phyloP scores from a whole-genome alignment of 2,329 filamentous ascomycete genomes.

The Trichophyton rubrum region DNA sequence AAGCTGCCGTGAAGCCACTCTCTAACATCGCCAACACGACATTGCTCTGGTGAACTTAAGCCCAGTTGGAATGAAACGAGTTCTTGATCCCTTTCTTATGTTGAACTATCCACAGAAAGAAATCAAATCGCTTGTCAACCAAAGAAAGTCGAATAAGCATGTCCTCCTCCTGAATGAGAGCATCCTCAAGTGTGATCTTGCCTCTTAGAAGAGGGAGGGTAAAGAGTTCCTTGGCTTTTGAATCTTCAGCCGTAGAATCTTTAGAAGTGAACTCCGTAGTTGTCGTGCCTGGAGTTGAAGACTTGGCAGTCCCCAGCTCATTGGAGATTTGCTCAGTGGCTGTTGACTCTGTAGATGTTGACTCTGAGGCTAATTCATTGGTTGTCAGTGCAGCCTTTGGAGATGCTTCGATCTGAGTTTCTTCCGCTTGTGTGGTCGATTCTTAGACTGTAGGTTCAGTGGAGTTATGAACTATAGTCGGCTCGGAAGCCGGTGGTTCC shows the following conservation, averaged over 20 bases:
- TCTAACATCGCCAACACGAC: not conserved
- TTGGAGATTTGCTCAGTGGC: not conserved
- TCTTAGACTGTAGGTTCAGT: not conserved
- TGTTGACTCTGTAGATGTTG: not conserved
- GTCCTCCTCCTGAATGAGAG: constrained; percentile 15
- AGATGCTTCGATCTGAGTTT: too few species aligned
- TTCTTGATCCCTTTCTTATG: constrained; percentile 5
- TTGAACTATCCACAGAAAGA: constrained; percentile 3
- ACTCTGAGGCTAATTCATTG: too few species aligned
- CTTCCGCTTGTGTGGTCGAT: too few species aligned
- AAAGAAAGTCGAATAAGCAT: constrained; percentile 17
- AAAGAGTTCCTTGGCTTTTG: not conserved
- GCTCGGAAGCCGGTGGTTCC: not conserved
- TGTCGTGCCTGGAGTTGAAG: not conserved
- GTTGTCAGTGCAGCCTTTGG: too few species aligned
- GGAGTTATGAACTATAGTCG: too few species aligned
- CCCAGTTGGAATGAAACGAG: constrained; percentile 9
- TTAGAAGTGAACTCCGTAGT: not conserved
- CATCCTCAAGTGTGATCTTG: constrained; percentile 16
- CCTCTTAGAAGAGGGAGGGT: not conserved
- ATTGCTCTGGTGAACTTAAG: constrained; percentile 5
- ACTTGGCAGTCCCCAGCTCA: too few species aligned
- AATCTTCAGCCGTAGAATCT: not conserved
- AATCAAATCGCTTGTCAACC: constrained; percentile 11
- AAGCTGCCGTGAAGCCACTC: constrained; percentile 15